Conservation (phyloP, 352 stramenopile species). For the Phytophthora melonis region DNA sequence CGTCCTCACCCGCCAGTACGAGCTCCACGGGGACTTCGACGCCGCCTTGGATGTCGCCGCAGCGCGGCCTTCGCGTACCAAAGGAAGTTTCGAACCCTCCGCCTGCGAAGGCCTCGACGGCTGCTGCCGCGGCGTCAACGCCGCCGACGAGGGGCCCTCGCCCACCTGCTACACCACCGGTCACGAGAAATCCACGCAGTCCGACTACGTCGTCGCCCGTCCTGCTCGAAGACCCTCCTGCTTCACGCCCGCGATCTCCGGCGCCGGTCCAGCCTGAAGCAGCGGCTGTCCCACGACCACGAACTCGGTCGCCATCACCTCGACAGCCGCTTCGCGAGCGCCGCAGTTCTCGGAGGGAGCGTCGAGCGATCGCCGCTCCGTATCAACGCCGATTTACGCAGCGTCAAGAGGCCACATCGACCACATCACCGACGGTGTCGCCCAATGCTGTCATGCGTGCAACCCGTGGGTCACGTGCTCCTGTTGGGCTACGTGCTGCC, state of each 20-base stretch:
- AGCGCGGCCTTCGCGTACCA: too few species aligned
- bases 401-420: background rate
- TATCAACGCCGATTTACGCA: background rate
- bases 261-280: background rate
- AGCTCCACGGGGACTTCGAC: too few species aligned
- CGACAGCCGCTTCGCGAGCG: background rate
- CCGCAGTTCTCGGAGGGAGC: background rate
- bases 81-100: too few species aligned
- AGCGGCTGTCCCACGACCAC: background rate
- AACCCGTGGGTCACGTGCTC: background rate
- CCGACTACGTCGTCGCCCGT: background rate
- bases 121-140: too few species aligned
- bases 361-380: background rate
- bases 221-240: background rate
- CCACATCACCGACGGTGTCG: too few species aligned
- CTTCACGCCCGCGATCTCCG: background rate
- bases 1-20: too few species aligned
- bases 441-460: background rate
- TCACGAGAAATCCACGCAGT: background rate
- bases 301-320: background rate
- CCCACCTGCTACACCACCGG: background rate
- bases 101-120: too few species aligned
- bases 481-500: background rate
- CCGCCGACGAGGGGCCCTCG: too few species aligned
- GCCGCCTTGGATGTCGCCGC: too few species aligned